Percentiles rank a stretch among this genome's conserved stretches.
These are phyloP conservation scores for Aureobasidium pullulans DNA, from an alignment of 2,329 filamentous ascomycete genomes.

Conservation along the genomic window DNA sequence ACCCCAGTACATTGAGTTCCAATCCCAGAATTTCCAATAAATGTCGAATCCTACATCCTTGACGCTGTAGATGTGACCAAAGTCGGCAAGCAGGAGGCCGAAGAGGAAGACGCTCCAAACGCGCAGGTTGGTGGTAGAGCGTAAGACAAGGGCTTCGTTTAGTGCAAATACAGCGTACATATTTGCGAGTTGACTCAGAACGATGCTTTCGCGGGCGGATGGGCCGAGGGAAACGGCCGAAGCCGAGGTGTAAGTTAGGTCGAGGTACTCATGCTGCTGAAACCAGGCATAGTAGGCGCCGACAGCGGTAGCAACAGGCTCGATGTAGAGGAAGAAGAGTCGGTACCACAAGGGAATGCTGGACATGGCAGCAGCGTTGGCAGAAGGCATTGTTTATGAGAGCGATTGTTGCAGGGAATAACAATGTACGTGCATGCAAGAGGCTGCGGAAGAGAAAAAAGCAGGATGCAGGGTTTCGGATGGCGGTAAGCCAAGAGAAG, in stretches of 20 bases:
- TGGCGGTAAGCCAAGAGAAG: slow-evolving; percentile 11
- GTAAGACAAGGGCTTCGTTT: slow-evolving; percentile 69
- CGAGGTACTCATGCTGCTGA: slow-evolving; percentile 51
- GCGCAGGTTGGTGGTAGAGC: slow-evolving; percentile 57
- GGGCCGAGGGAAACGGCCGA: slow-evolving; percentile 38
- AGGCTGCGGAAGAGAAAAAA: slow-evolving; percentile 3
- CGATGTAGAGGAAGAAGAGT: slow-evolving; percentile 68
- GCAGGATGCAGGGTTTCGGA: slow-evolving; percentile 15
- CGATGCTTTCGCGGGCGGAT: slow-evolving; percentile 52
- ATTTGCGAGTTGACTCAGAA: slow-evolving; percentile 68
- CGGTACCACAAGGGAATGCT: slow-evolving; percentile 56
- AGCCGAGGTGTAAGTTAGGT: slow-evolving; percentile 52
- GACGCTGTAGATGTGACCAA: slow-evolving; percentile 67
- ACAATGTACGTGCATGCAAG: slow-evolving; percentile 10
- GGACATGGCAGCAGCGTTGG: slow-evolving; percentile 24
- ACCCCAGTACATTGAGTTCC: slow-evolving; percentile 31
- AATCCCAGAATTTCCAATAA: slow-evolving; percentile 29
- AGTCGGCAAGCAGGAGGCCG: slow-evolving; percentile 64
- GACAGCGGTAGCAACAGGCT: slow-evolving; percentile 49
- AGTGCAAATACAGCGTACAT: slow-evolving; percentile 70
- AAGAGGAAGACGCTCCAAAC: slow-evolving; percentile 65
- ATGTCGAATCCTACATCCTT: slow-evolving; percentile 50
- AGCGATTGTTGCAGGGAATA: slow-evolving; percentile 12
- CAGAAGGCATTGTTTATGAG: slow-evolving; percentile 12
- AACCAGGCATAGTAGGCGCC: slow-evolving; percentile 49